These are phyloP conservation scores for Afroboletus lepidellus DNA, from an alignment of 1,284 basidiomycete genomes.

Conservation along the genomic window DNA sequence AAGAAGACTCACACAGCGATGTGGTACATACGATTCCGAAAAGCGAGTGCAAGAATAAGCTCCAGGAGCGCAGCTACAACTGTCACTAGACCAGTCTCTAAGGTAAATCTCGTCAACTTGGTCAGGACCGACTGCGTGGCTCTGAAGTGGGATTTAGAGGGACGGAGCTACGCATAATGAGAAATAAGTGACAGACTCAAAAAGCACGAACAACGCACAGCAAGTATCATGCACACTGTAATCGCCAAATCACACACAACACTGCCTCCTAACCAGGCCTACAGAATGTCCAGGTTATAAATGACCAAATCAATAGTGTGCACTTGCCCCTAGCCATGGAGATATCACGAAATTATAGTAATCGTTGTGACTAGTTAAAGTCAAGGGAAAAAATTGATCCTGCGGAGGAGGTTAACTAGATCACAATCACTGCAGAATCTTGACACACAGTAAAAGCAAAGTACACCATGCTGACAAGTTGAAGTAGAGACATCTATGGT, in stretches of 20 bases:
- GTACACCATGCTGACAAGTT: not conserved
- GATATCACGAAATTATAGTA: not conserved
- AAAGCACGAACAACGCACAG: constrained; percentile 8
- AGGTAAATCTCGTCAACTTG: constrained; percentile 21
- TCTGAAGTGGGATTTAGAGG: constrained; percentile 9
- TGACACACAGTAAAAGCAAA: no score
- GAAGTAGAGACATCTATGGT: not conserved
- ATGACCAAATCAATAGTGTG: no score
- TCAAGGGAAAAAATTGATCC: no score
- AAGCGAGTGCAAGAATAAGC: constrained; percentile 13
- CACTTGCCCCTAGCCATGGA: constrained; percentile 12
- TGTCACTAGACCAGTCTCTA: constrained; percentile 30
- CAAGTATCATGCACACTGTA: constrained; percentile 20
- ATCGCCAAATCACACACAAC: constrained; percentile 22
- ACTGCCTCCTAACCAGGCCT: constrained; percentile 28
- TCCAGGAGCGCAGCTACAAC: constrained; percentile 20
- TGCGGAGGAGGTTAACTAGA: no score
- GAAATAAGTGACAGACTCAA: not conserved
- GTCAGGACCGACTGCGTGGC: constrained; percentile 4
- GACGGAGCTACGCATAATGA: constrained; percentile 12
- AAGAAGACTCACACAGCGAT: constrained; percentile 20
- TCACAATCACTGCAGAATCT: no score
- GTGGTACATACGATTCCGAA: constrained; percentile 5
- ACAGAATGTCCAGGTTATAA: not conserved
- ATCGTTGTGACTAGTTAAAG: not conserved